Evolutionary conservation across 805 yeast species (phyloP).

Genomic region (Barnettozyma sucrosica): DNA sequence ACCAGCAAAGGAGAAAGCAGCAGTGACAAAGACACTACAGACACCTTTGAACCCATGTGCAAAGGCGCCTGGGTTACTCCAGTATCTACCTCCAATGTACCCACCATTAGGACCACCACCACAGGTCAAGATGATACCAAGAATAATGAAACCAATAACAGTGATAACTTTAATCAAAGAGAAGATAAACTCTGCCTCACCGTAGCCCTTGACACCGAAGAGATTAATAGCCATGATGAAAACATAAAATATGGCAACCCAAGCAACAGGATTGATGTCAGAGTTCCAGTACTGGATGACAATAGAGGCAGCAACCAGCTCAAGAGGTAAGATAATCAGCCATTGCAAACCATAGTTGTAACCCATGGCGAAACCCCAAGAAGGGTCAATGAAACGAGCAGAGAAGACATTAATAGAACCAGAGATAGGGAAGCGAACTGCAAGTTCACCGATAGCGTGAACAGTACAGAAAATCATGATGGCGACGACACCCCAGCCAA

Average conservation of each 20-base stretch:
- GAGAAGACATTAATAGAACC: conserved; percentile 60
- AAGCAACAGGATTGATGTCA: conserved; percentile 39
- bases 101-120: conserved; percentile 54
- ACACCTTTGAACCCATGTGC: conserved; percentile 61
- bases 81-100: conserved; percentile 38
- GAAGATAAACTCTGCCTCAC: conserved; percentile 50
- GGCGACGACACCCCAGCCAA: conserved; percentile 46
- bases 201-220: conserved; percentile 50
- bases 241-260: conserved; percentile 44
- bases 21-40: conserved; percentile 45
- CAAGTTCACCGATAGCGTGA: conserved; percentile 54
- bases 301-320: conserved; percentile 48
- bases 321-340: conserved; percentile 44
- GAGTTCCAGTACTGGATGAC: conserved; percentile 47
- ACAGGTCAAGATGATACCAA: conserved; percentile 50
- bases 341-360: conserved; percentile 52
- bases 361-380: conserved; percentile 58
- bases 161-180: conserved; percentile 65
- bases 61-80: conserved; percentile 54
- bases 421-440: conserved; percentile 61
- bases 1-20: conserved; percentile 57
- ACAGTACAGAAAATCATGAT: conserved; percentile 43
- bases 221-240: conserved; percentile 41
- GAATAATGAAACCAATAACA: conserved; percentile 55
- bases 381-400: conserved; percentile 49